phyloP scores from a whole-genome alignment of 2,329 filamentous ascomycete species.

The Claviceps sp. region DNA sequence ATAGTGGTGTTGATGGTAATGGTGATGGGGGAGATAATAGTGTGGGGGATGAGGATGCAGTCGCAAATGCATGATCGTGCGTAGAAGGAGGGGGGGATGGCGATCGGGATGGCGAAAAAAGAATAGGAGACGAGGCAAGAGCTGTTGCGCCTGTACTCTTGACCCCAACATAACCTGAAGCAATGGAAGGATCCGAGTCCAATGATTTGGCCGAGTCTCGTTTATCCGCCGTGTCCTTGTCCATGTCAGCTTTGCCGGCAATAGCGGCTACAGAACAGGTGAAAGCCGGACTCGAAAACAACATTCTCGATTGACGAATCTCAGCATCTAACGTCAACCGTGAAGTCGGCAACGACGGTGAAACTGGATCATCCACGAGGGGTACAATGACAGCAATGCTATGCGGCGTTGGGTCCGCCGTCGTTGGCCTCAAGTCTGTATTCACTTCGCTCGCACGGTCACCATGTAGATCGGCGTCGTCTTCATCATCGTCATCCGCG shows the following conservation, averaged over 20 bases:
- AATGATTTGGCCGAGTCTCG: conserved; percentile 40
- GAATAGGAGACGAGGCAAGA: not conserved
- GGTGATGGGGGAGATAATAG: conserved; percentile 8
- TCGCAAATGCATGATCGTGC: not conserved
- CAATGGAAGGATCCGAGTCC: conserved; percentile 21
- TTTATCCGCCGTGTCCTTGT: conserved; percentile 21
- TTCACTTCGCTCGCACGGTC: conserved; percentile 3
- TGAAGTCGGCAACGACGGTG: conserved; percentile 9
- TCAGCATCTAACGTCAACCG: conserved; percentile 23
- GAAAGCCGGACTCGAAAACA: conserved; percentile 26
- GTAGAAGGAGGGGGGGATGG: not conserved
- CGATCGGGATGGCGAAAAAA: conserved; percentile 5
- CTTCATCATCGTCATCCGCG: conserved; percentile 29
- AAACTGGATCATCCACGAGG: conserved; percentile 9
- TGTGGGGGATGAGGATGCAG: not conserved
- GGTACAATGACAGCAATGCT: conserved; percentile 2
- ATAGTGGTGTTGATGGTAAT: conserved; percentile 6
- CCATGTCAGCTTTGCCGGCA: conserved; percentile 16
- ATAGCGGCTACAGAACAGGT: conserved; percentile 26
- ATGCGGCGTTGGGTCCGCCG: conserved; percentile 1
- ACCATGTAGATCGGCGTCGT: conserved; percentile 22
- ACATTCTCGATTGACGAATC: conserved; percentile 26
- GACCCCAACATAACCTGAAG: conserved; percentile 11
- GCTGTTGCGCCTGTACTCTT: conserved; percentile 3
- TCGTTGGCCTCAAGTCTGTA: conserved; percentile 3